Percentiles rank a stretch among this genome's conserved stretches.
These are phyloP conservation scores for Tillandsia leiboldiana DNA, from an alignment of 176 grass and related monocot genomes.

Conservation along the genomic window DNA sequence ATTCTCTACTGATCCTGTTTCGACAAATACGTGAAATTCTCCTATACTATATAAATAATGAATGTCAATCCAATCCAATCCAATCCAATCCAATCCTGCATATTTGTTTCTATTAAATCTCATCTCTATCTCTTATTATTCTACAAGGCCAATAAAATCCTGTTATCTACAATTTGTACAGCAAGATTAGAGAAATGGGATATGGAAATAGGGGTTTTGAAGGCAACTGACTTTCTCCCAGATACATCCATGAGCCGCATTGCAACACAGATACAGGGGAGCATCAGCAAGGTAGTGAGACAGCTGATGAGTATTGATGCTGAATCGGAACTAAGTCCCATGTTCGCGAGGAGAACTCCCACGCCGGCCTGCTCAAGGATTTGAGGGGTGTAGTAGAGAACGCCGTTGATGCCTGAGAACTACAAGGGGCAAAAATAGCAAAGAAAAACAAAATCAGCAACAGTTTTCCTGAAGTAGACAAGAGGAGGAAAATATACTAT, in stretches of 20 bases:
- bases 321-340: conserved; percentile 50
- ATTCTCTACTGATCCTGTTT: no score
- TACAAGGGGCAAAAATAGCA: conserved; percentile 5
- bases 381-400: conserved; percentile 89
- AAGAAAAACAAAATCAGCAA: no score
- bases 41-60: no score
- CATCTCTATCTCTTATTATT: no score
- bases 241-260: conserved; percentile 95
- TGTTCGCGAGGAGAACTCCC: conserved; percentile 39
- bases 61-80: no score
- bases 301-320: conserved; percentile 65
- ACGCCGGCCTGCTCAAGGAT: conserved; percentile 84
- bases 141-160: no score
- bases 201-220: neutral
- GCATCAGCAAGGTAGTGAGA: conserved; percentile 69
- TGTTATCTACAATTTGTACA: neutral
- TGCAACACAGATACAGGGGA: conserved; percentile 60
- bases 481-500: no score
- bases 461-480: no score
- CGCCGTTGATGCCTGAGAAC: conserved; percentile 87
- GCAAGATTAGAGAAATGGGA: neutral
- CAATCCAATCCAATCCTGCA: no score
- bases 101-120: no score
- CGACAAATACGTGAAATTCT: no score
- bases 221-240: conserved; percentile 29